A percentile compares a stretch with the other conserved stretches of the same genome.
These are phyloP conservation scores for Kodamaea fukazawae DNA, from an alignment of 805 yeast genomes.

Conservation along the genomic window DNA sequence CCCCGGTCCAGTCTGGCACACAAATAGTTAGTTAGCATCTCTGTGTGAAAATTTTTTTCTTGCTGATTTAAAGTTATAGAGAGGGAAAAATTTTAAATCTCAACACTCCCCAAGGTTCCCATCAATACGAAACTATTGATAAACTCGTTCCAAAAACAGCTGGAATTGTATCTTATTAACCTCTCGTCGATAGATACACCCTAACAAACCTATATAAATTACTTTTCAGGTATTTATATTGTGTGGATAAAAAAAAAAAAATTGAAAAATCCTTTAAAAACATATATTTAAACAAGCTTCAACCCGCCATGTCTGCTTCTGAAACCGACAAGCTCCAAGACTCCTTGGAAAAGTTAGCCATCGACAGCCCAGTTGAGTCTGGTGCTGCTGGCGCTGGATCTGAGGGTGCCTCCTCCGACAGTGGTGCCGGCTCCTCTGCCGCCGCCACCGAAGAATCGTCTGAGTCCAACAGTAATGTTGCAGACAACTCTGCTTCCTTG, in stretches of 20 bases:
- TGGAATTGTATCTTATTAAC: conserved; percentile 5
- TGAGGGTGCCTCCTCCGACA: conserved; percentile 21
- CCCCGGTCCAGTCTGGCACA: too few species aligned
- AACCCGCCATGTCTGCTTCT: conserved; percentile 27
- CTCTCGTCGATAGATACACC: conserved; percentile 3
- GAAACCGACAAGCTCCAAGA: conserved; percentile 47
- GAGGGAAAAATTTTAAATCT: too few species aligned
- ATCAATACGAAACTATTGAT: too few species aligned
- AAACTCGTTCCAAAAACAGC: too few species aligned
- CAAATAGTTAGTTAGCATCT: too few species aligned
- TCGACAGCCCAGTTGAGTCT: conserved; percentile 22
- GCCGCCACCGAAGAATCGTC: conserved; percentile 29
- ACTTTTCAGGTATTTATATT: conserved; percentile 2
- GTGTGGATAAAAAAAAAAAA: conserved; percentile 15
- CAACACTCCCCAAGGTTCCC: too few species aligned
- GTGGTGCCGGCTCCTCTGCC: conserved; percentile 28
- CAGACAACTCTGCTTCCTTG: conserved; percentile 74
- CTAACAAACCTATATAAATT: conserved; percentile 2
- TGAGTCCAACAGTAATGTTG: conserved; percentile 28
- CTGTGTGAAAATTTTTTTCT: too few species aligned
- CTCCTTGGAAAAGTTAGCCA: conserved; percentile 45
- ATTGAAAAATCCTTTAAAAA: conserved; percentile 11
- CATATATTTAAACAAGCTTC: conserved; percentile 1
- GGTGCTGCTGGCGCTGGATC: conserved; percentile 25
- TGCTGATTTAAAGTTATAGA: too few species aligned